Evolutionary conservation across 2,329 filamentous ascomycete genomes (phyloP), one percentile per base, ranked within the genome.

Genomic region (Malbranchea zuffiana): DNA sequence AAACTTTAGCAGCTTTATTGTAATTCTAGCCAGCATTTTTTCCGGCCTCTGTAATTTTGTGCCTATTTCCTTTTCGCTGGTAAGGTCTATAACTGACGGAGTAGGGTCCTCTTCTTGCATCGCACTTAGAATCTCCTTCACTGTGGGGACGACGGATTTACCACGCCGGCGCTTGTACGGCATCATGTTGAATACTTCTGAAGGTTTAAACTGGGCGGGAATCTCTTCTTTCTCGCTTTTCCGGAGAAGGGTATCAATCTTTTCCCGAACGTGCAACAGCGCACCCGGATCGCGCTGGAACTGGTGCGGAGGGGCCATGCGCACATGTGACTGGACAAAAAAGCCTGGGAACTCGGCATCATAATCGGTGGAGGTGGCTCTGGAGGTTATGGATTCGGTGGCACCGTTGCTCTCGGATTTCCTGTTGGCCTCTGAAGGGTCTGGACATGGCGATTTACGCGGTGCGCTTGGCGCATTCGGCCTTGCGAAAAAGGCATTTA

Each of bases 341-440:
- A 95, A 96, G 0, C 82, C 78, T 20, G 85, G 72, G 51, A 96
- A 96, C 23, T 70, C 65, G 47, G 75, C 77, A 12, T 81, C 65
- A 47, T 84, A 87, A 29, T 74, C 69, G n/a, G n/a, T n/a, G 0
- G 72, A 68, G 16, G 60, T 49, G 3, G 49, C 46, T 12, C 47
- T 38, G 2, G 39, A 12, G 6, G 45, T 37, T 6, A 40, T 41
- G 10, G 41, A 46, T 34, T 50, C 32, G 25, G 41, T 53, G 6
- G 43, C 41, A 8, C 45, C 42, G 10, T 6, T 52, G 44, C 16
- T 41, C 29, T 12, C 46, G 40, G 42, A 29, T 42, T 35, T 25
- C 18, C 41, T 34, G 38, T 42, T 47, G 38, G 32, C 31, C 15
- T 16, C 21, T 2, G 44, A 18, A 38, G 6, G n/a, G 7, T 32